Evolutionary conservation across 2,329 filamentous ascomycete species (phyloP).

Genomic region (Colletotrichum falcatum): DNA sequence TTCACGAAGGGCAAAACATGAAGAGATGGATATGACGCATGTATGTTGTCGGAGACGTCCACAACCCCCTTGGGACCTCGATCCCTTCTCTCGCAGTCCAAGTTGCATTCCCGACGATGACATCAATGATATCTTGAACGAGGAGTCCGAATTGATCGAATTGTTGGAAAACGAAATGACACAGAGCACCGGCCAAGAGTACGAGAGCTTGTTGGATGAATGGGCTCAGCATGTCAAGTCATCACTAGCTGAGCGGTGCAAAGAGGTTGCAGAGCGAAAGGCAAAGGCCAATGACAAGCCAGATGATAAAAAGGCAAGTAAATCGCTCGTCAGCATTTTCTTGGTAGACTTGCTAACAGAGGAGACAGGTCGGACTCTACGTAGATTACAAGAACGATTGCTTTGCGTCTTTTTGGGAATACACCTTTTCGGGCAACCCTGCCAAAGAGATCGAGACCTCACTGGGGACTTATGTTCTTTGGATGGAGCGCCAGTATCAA

Average conservation of each 20-base stretch:
- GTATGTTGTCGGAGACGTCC: not conserved
- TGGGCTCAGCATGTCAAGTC: not conserved
- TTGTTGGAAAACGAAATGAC: not conserved
- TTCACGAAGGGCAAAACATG: not conserved
- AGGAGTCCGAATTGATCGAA: not conserved
- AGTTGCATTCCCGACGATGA: not conserved
- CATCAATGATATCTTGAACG: not conserved
- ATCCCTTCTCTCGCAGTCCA: fast-evolving
- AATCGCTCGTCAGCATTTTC: not conserved
- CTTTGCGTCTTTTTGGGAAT: fast-evolving
- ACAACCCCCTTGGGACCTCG: too few species aligned
- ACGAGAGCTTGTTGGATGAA: not conserved
- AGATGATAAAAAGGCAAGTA: not conserved
- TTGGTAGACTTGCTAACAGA: too few species aligned
- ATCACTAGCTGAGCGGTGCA: not conserved
- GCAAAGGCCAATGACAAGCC: fast-evolving
- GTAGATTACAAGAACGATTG: not conserved
- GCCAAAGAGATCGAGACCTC: not conserved
- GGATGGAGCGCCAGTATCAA: not conserved
- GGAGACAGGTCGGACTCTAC: not conserved
- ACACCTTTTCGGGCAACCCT: fast-evolving
- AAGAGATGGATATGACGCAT: conserved; percentile 23
- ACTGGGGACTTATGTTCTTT: not conserved
- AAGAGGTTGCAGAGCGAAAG: not conserved
- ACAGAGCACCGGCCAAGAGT: not conserved